phyloP scores from a whole-genome alignment of 2,329 filamentous ascomycete species.

The Colletotrichum sidae region DNA sequence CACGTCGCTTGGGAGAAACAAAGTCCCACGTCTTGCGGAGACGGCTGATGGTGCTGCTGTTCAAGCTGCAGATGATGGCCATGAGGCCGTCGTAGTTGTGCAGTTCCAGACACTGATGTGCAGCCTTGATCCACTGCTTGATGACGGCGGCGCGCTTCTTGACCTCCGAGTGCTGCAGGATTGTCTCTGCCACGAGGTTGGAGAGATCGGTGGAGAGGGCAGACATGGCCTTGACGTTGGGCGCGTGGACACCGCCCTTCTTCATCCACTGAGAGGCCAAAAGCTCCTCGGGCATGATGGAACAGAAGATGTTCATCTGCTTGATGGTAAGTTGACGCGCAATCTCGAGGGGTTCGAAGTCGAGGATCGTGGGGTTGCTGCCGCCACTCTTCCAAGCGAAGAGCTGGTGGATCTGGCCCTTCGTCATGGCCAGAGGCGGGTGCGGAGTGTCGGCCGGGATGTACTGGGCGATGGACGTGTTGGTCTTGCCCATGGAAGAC shows the following conservation, averaged over 20 bases:
- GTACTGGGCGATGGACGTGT: conserved; percentile 77
- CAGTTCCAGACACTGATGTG: conserved; percentile 84
- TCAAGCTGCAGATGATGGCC: conserved; percentile 95
- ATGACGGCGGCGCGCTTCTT: conserved; percentile 92
- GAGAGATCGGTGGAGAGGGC: conserved; percentile 91
- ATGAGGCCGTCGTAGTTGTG: conserved; percentile 97
- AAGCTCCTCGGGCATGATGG: conserved; percentile 91
- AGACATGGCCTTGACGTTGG: conserved; percentile 95
- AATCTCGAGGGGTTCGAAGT: conserved; percentile 91
- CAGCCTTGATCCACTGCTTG: conserved; percentile 99
- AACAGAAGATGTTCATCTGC: conserved; percentile 90
- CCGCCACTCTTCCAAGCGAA: conserved; percentile 80
- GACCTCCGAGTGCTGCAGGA: conserved; percentile 86
- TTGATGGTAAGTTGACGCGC: conserved; percentile 93
- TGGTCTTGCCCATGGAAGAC: conserved; percentile 90
- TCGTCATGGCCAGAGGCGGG: conserved; percentile 77
- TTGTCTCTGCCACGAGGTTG: conserved; percentile 92
- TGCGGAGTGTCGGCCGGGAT: conserved; percentile 77
- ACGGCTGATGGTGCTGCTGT: conserved; percentile 89
- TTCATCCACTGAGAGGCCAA: conserved; percentile 95
- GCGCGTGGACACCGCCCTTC: conserved; percentile 80
- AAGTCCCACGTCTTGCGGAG: conserved; percentile 93
- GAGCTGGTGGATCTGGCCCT: conserved; percentile 80
- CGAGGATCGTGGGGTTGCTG: conserved; percentile 79
- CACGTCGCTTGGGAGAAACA: conserved; percentile 85